Base-by-base conservation (phyloP, 1,284 basidiomycete genomes). In the Pholiota adiposa region DNA sequence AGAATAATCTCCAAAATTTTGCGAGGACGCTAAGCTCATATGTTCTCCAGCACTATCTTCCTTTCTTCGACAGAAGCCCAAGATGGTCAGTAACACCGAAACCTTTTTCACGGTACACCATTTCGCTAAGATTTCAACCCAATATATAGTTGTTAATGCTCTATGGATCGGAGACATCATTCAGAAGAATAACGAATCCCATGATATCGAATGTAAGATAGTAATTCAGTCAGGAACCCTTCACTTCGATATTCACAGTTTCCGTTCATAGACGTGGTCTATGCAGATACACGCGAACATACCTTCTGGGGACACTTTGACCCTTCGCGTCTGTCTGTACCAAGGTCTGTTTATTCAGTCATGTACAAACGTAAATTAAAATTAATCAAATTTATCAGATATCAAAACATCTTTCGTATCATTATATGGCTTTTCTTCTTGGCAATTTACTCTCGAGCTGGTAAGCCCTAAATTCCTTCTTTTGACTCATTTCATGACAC, bases 61-160 rank as follows among this genome's bases (percentile, higher is more conserved):
- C 76, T 98, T 43, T 93, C 92, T 6, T 96, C 93, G 0, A 88
- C 76, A 55, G 95, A 97, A 76, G 87, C 93, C 7, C 95, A 97
- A 73, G 83, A 91, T 68, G 87, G 91, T 90, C 57, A 64, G 78
- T 67, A 18, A 27, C 27, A 27, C 52, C 19, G 31, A 38, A 38
- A 56, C 16, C 19, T 12, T 53, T 49, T 43, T 11, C 4, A 6
- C 33, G 31, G 2, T 23, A 31, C 2, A 25, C 9, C 12, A 34
- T 6, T 31, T n/a, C n/a, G n/a, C n/a, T n/a, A n/a, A n/a, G n/a
- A n/a, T n/a, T n/a, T n/a, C 38, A 16, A 34, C 2, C 9, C 21
- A 34, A 19, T n/a, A 25, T 18, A 6, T 29, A 91, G 89, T 91
- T 16, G 85, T 92, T 21, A 82, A 83, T 63, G 79, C 83, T 2